Percentiles rank a stretch among this genome's conserved stretches.
Evolutionary conservation across 2,329 filamentous ascomycete genomes (phyloP).

Genomic region (Chalaropsis thielavioides): DNA sequence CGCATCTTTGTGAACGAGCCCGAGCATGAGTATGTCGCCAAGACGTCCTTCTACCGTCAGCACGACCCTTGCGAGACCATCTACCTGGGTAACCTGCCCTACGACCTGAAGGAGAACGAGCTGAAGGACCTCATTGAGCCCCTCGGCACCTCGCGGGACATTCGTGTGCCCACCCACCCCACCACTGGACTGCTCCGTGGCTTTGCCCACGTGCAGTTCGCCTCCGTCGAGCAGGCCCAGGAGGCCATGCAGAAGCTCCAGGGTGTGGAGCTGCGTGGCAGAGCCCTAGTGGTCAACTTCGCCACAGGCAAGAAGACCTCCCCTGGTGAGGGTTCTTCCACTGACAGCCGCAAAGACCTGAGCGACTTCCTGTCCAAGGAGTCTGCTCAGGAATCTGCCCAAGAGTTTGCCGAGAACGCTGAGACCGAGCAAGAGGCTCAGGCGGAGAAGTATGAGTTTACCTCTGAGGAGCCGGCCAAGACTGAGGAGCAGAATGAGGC

Average conservation of each 20-base stretch:
- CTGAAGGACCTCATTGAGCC: constrained; percentile 63
- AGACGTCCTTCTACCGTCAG: not conserved
- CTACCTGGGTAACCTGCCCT: constrained; percentile 76
- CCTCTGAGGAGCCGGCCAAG: not conserved
- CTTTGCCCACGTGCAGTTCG: constrained; percentile 73
- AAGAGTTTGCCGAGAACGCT: not conserved
- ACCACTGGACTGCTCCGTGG: constrained; percentile 67
- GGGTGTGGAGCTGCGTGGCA: constrained; percentile 47
- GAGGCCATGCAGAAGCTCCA: constrained; percentile 42
- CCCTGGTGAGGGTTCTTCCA: not conserved
- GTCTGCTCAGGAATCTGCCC: not conserved
- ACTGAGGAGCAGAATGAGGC: not conserved
- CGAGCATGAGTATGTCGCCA: constrained; percentile 6
- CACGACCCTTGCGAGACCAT: constrained; percentile 33
- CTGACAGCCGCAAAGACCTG: not conserved
- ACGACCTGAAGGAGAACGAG: constrained; percentile 71
- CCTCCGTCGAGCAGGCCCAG: constrained; percentile 49
- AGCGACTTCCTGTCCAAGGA: not conserved
- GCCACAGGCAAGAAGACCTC: constrained; percentile 23
- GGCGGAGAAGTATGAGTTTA: not conserved
- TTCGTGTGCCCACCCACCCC: constrained; percentile 71
- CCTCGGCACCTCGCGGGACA: constrained; percentile 54
- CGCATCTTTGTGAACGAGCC: constrained; percentile 13
- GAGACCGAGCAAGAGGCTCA: not conserved
- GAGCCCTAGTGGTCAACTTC: constrained; percentile 52